Percentiles rank a stretch among this genome's conserved stretches.
These are phyloP conservation scores for Beauveria sp. DNA, from an alignment of 2,329 filamentous ascomycete species.

Conservation along the genomic window DNA sequence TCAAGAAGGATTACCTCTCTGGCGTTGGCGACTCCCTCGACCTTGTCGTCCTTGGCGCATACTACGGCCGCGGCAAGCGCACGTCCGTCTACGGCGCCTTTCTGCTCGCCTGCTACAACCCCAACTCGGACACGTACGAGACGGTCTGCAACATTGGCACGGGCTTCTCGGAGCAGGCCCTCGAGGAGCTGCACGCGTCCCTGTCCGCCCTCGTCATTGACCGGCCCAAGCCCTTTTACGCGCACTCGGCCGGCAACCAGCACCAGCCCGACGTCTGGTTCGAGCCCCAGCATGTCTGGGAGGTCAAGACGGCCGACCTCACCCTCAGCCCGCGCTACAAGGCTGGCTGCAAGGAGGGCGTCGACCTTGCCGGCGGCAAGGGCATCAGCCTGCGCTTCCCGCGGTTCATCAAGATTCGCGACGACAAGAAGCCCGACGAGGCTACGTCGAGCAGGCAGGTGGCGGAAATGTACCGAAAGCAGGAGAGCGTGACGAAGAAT, in stretches of 20 bases:
- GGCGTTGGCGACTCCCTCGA: conserved; percentile 97
- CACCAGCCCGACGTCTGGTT: conserved; percentile 99
- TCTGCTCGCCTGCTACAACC: conserved; percentile 88
- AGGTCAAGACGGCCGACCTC: conserved; percentile 93
- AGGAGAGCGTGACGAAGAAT: conserved; percentile 81
- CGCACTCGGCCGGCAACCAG: conserved; percentile 73
- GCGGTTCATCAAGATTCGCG: conserved; percentile 80
- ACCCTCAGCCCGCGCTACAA: conserved; percentile 90
- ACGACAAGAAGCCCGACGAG: conserved; percentile 93
- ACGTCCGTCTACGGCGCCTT: conserved; percentile 95
- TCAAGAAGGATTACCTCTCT: conserved; percentile 96
- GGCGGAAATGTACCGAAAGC: conserved; percentile 93
- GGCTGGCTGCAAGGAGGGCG: conserved; percentile 75
- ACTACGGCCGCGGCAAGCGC: conserved; percentile 89
- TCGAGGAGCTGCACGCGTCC: conserved; percentile 75
- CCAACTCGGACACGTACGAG: conserved; percentile 73
- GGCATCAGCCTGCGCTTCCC: conserved; percentile 90
- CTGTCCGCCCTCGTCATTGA: conserved; percentile 77
- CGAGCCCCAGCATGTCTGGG: conserved; percentile 90
- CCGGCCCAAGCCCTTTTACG: conserved; percentile 87
- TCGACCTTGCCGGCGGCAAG: conserved; percentile 61
- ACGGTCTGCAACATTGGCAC: conserved; percentile 98
- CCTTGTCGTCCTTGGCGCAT: conserved; percentile 89
- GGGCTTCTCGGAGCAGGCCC: conserved; percentile 87
- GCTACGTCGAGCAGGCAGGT: conserved; percentile 80